Conservation (phyloP, 495 filamentous ascomycete species). For the Talaromyces nanjingensis region DNA sequence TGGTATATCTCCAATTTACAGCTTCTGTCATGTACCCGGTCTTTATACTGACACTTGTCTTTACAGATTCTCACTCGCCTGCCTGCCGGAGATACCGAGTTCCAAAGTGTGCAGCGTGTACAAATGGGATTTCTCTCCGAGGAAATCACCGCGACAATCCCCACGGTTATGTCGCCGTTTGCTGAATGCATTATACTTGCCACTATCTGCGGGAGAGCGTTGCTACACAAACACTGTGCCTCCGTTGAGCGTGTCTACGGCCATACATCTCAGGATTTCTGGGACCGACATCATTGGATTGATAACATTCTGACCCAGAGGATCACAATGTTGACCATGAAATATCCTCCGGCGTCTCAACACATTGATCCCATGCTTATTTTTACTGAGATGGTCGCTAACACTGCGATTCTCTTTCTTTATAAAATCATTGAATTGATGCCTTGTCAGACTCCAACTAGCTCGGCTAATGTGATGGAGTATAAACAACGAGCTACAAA, state of each 20-base stretch:
- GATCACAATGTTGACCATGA: constrained; percentile 24
- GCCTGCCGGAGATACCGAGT: constrained; percentile 39
- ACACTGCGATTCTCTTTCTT: constrained; percentile 34
- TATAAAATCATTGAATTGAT: constrained; percentile 23
- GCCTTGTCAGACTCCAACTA: background rate
- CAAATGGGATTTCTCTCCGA: constrained; percentile 35
- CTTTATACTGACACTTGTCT: constrained; percentile 4
- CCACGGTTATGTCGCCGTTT: constrained; percentile 30
- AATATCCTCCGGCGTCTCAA: constrained; percentile 22
- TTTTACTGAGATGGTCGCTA: constrained; percentile 32
- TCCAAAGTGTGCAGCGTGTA: constrained; percentile 39
- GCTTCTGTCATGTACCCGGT: background rate
- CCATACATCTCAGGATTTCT: constrained; percentile 26
- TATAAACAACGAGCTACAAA: constrained; percentile 23
- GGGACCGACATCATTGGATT: constrained; percentile 41
- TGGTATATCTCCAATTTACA: constrained; percentile 21
- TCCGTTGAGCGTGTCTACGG: constrained; percentile 18
- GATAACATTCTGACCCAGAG: constrained; percentile 31
- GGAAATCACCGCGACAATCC: constrained; percentile 19
- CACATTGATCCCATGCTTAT: constrained; percentile 39
- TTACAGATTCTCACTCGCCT: constrained; percentile 28
- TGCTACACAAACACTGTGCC: constrained; percentile 34
- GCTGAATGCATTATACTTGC: constrained; percentile 40
- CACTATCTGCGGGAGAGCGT: constrained; percentile 37
- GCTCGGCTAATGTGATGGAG: constrained; percentile 12